Percentiles rank a stretch among this genome's conserved stretches.
These are phyloP conservation scores for Pythium rishiriense DNA, from an alignment of 352 stramenopile genomes.

Conservation along the genomic window DNA sequence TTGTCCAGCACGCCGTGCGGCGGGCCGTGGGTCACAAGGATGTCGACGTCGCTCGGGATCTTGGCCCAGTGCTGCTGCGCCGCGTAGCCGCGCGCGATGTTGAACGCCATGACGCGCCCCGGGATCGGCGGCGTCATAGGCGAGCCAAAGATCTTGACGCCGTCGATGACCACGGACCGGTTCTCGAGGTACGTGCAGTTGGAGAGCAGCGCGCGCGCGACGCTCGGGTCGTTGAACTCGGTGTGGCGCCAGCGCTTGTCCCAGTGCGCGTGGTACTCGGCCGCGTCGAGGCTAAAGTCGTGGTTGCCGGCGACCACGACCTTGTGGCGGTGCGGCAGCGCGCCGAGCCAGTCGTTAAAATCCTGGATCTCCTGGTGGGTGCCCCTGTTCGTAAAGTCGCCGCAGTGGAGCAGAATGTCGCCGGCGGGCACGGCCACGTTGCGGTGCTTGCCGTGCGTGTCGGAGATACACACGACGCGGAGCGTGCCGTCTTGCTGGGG, in stretches of 20 bases:
- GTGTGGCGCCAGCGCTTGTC: slow-evolving; percentile 51
- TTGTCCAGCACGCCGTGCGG: slow-evolving; percentile 86
- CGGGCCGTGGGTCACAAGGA: slow-evolving; percentile 90
- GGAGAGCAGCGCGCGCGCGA: slow-evolving; percentile 50
- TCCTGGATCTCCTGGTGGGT: slow-evolving; percentile 67
- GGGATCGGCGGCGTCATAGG: slow-evolving; percentile 77
- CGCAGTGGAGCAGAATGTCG: slow-evolving; percentile 89
- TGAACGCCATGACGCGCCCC: slow-evolving; percentile 68
- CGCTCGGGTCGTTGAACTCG: slow-evolving; percentile 63
- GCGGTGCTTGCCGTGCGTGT: slow-evolving; percentile 77
- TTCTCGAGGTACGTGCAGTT: slow-evolving; percentile 84
- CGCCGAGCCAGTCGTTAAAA: slow-evolving; percentile 79
- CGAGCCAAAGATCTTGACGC: slow-evolving; percentile 77
- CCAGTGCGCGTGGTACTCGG: slow-evolving; percentile 72
- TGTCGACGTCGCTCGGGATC: slow-evolving; percentile 72
- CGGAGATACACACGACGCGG: slow-evolving; percentile 79
- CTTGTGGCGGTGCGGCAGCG: slow-evolving; percentile 75
- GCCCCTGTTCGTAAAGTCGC: slow-evolving; percentile 87
- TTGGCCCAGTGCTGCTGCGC: slow-evolving; percentile 74
- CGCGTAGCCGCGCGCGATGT: slow-evolving; percentile 59
- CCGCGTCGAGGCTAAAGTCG: slow-evolving; percentile 73
- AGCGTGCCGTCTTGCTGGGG: slow-evolving; percentile 58
- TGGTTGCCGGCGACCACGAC: slow-evolving; percentile 84
- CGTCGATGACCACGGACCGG: slow-evolving; percentile 61
- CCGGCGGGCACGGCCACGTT: slow-evolving; percentile 66